A percentile compares a stretch with the other conserved stretches of the same genome.
Evolutionary conservation across 331 rosid species (phyloP).

Genomic region (Quercus phellos): DNA sequence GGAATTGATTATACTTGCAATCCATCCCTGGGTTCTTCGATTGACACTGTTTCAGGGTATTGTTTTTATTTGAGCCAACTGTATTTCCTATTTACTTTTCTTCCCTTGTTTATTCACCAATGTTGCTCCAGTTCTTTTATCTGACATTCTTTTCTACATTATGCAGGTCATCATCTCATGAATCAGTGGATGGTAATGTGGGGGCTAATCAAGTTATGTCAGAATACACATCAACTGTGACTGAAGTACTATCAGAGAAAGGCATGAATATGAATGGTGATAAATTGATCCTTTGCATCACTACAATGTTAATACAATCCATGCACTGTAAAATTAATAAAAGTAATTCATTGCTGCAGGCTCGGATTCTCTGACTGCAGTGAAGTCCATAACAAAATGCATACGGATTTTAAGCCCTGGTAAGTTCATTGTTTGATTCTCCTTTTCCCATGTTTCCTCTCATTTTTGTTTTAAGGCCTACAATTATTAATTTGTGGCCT

Average conservation of each 20-base stretch:
- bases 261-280: constrained; percentile 46
- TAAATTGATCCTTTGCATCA: neutral
- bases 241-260: constrained; percentile 47
- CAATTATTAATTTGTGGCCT: neutral
- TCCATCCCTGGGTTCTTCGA: constrained; percentile 32
- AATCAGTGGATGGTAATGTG: constrained; percentile 25
- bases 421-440: constrained; percentile 15
- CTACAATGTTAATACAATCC: neutral
- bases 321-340: neutral
- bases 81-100: neutral
- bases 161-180: constrained; percentile 47
- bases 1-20: constrained; percentile 42
- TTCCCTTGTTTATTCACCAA: neutral
- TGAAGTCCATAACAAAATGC: constrained; percentile 53
- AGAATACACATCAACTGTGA: constrained; percentile 50
- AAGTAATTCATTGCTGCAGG: constrained; percentile 34
- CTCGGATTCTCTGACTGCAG: constrained; percentile 42
- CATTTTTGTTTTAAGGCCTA: neutral
- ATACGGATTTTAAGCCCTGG: constrained; percentile 65
- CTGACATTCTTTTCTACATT: constrained; percentile 9
- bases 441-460: neutral
- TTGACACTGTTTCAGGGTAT: constrained; percentile 58
- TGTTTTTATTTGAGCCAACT: constrained; percentile 18
- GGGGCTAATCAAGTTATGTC: constrained; percentile 39
- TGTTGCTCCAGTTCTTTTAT: neutral